These are phyloP conservation scores for Aspergillus kassunensis DNA, from an alignment of 495 filamentous ascomycete genomes.

Conservation along the genomic window DNA sequence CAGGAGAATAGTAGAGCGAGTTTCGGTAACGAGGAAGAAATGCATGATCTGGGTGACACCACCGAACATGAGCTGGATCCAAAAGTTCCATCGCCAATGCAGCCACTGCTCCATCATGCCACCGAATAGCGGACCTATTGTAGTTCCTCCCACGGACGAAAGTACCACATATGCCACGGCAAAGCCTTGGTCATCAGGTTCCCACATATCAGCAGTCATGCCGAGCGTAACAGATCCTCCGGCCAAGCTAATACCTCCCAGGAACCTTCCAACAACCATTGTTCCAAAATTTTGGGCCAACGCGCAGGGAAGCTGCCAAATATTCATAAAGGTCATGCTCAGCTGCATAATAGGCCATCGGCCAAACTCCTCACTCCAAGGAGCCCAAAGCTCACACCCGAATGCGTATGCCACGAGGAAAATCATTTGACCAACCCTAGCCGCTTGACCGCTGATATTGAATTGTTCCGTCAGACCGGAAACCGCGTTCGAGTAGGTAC, in stretches of 20 bases:
- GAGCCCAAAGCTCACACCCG: slow-evolving; percentile 79
- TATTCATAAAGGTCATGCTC: slow-evolving; percentile 65
- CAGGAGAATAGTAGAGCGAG: slow-evolving; percentile 61
- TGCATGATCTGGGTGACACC: slow-evolving; percentile 61
- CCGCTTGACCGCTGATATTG: slow-evolving; percentile 58
- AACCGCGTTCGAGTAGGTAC: slow-evolving; percentile 65
- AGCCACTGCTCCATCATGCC: slow-evolving; percentile 66
- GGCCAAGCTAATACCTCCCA: slow-evolving; percentile 69
- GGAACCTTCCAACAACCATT: slow-evolving; percentile 59
- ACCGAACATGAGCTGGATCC: slow-evolving; percentile 77
- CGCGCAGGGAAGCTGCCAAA: slow-evolving; percentile 70
- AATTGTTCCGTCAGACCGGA: slow-evolving; percentile 58
- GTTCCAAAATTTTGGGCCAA: slow-evolving; percentile 66
- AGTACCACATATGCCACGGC: slow-evolving; percentile 73
- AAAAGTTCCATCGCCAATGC: slow-evolving; percentile 74
- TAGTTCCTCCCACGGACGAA: slow-evolving; percentile 70
- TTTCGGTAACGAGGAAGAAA: slow-evolving; percentile 65
- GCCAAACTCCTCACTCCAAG: slow-evolving; percentile 78
- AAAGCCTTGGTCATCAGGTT: slow-evolving; percentile 60
- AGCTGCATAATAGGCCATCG: slow-evolving; percentile 69
- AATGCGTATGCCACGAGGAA: slow-evolving; percentile 75
- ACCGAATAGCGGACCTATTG: slow-evolving; percentile 74
- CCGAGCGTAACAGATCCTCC: slow-evolving; percentile 78
- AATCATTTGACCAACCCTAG: slow-evolving; percentile 62
- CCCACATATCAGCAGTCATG: slow-evolving; percentile 79